Percentiles rank a stretch among this genome's conserved stretches.
phyloP scores from a whole-genome alignment of 257 asterid species.

The Solanum peruvianum region DNA sequence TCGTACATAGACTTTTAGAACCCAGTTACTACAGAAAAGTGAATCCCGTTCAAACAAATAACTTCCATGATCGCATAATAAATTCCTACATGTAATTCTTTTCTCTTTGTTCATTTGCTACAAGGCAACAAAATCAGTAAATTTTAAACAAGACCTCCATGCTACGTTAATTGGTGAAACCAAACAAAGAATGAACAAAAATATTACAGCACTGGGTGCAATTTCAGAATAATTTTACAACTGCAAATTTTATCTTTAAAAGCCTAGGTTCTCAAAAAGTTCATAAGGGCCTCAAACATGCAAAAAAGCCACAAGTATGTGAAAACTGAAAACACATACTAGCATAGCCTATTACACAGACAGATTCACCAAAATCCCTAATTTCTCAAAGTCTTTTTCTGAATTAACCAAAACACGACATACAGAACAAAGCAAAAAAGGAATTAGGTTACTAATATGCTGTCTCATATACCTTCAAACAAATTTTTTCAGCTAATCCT shows the following conservation, averaged over 20 bases:
- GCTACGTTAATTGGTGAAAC: not conserved
- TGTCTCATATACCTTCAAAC: not conserved
- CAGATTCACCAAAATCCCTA: not conserved
- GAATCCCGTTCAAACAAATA: not conserved
- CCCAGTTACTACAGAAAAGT: not conserved
- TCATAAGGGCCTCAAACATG: not conserved
- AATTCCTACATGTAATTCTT: not conserved
- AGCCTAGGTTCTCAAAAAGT: not conserved
- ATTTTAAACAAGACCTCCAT: not conserved
- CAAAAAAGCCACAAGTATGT: not conserved
- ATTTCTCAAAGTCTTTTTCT: not conserved
- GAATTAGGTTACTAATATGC: not conserved
- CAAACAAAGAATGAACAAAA: not conserved
- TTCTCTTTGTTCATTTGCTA: not conserved
- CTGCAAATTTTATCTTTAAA: not conserved
- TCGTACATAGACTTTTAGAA: not conserved
- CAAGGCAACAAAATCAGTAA: not conserved
- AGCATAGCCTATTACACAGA: not conserved
- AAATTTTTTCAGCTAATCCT: not conserved
- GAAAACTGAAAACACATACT: not conserved
- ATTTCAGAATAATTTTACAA: not conserved
- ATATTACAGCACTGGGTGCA: not conserved
- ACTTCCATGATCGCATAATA: not conserved
- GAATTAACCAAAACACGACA: not conserved
- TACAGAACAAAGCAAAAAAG: not conserved